Base-by-base conservation (phyloP, 768 basidiomycete species). In the Hydnomerulius pinastri region DNA sequence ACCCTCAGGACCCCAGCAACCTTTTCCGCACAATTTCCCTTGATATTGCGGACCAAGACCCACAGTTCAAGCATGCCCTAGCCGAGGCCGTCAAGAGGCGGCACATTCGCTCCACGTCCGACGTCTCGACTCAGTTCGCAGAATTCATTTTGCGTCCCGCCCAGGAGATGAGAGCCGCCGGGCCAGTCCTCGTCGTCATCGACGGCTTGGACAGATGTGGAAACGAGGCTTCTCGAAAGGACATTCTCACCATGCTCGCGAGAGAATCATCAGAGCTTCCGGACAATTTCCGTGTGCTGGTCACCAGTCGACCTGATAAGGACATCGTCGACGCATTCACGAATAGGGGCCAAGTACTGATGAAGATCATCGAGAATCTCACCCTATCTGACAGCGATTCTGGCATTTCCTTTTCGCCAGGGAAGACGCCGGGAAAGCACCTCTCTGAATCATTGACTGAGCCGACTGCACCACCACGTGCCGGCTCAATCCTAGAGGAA, bases 11-110 rank as follows among this genome's bases (percentile, higher is more conserved):
- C 21, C 33, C 50, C 37, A 28, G 28, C 27, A 21, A 51, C 38
- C 21, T 61, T 3, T 56, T 56, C 51, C 48, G 45, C 33, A 62
- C 60, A 9, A 59, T 63, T n/a, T 58, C 62, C 12, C 50, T 53
- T n/a, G 55, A 59, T 13, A 42, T 63, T 21, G 60, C 62, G 21
- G 55, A 51, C 5, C 48, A 55, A 33, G 48, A 60, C 27, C 8
- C 37, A 0, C 23, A 28, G 5, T 52, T 50, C 9, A 52, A 11
- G 6, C 33, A 35, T n/a, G 15, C 3, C n/a, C 10, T 35, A 6
- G 9, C 6, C n/a, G n/a, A 35, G 33, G n/a, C 18, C n/a, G 12
- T 17, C n/a, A 18, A 17, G 12, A 1, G 18, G 4, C 2, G 9
- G 6, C 33, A 17, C n/a, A 8, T 9, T 17, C 9, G 15, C n/a